Percentiles rank a stretch among this genome's conserved stretches.
Evolutionary conservation across 2,329 filamentous ascomycete genomes (phyloP).

Genomic region (Fusarium concolor): DNA sequence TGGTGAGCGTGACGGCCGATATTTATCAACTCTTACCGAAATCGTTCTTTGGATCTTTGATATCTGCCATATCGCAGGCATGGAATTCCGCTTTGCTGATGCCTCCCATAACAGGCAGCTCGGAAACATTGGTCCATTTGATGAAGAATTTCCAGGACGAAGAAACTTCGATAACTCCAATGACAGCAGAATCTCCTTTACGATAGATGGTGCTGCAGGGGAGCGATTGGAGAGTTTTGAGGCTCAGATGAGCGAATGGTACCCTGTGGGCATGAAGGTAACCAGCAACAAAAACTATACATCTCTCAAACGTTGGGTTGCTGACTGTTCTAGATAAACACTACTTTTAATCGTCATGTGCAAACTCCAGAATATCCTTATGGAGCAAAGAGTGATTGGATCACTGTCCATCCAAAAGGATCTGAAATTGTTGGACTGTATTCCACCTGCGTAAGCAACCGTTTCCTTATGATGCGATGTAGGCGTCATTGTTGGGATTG

Average conservation of each 20-base stretch:
- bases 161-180: background rate
- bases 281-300: too few species aligned
- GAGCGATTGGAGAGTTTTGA: background rate
- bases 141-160: background rate
- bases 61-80: background rate
- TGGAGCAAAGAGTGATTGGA: background rate
- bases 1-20: background rate
- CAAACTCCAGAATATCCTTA: background rate
- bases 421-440: background rate
- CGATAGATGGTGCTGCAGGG: background rate
- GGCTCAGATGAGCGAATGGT: background rate
- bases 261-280: background rate
- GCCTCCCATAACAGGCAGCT: background rate
- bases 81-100: background rate
- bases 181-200: background rate
- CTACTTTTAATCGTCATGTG: background rate
- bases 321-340: background rate
- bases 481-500: background rate
- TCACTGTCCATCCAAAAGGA: background rate
- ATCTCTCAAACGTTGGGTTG: background rate
- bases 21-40: background rate
- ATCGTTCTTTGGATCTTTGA: background rate
- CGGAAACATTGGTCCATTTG: background rate
- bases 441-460: background rate
- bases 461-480: too few species aligned